Base-by-base conservation (phyloP, 2,329 filamentous ascomycete genomes). In the Blumeria graminis region DNA sequence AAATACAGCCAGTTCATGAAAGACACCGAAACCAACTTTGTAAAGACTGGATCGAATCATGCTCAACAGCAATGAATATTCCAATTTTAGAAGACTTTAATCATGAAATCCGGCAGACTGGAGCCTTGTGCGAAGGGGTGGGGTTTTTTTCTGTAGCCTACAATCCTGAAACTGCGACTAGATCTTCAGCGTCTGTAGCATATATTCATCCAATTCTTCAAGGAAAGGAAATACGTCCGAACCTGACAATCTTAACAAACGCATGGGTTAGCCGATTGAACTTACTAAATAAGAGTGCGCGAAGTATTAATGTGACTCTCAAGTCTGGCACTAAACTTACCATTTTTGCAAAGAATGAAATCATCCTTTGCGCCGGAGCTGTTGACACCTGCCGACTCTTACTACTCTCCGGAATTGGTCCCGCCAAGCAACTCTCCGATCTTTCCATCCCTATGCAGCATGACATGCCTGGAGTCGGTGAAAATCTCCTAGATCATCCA, bases 111-210 rank as follows among this genome's bases (percentile, higher is more conserved):
- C 76, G 76, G 59, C 73, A 77, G 61, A 83, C 75, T 55, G 88
- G 88, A 57, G 74, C 80, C 48, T 71, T 94, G 61, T 81, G 79
- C 61, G 74, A 84, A 64, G 84, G 84, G 53, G 84, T 92, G 33
- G 88, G 88, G 57, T 94, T 94, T 75, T 90, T 94, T 74, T 88
- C 83, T 61, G 81, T 94, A 62, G 82, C 85, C 39, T 94, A 94
- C 72, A 93, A 94, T 71, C 88, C 88, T 2, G 87, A 94, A 65
- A 82, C 87, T 64, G 86, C 87, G 65, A 78, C 79, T 63, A 80
- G 88, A 60, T 90, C 84, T 71, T 89, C 84, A 66, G 87, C 88
- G 58, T 88, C 83, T 58, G 87, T 94, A 22, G 88, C 88, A 16
- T 94, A 94, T 71, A 89, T 94, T 65, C 88, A 94, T 70, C 88